Evolutionary conservation across 2,329 filamentous ascomycete species (phyloP).

Genomic region (Tolypocladium tundrense): DNA sequence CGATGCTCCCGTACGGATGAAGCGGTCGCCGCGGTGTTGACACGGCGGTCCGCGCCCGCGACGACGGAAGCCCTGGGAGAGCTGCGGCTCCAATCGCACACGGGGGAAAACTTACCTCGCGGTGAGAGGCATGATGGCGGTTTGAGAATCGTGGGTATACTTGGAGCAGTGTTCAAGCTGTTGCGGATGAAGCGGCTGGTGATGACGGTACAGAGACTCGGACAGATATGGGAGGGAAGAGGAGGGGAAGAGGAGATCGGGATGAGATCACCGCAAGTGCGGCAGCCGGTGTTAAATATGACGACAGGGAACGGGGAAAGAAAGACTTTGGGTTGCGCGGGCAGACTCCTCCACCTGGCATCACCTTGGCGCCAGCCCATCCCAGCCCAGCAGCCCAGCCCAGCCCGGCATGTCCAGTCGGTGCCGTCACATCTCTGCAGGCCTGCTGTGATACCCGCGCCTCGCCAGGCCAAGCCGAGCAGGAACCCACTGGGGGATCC

Average conservation of each 20-base stretch:
- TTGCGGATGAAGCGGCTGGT: background rate
- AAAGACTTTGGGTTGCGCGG: background rate
- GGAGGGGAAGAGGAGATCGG: background rate
- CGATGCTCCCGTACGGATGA: background rate
- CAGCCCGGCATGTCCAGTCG: background rate
- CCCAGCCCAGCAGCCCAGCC: background rate
- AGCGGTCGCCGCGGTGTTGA: conserved; percentile 5
- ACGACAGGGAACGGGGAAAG: background rate
- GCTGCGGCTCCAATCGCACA: background rate
- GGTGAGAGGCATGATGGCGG: conserved; percentile 47
- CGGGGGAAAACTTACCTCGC: conserved; percentile 33
- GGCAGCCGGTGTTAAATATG: background rate
- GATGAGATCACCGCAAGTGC: background rate
- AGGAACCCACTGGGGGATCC: background rate
- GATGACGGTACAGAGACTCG: background rate
- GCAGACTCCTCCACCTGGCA: background rate
- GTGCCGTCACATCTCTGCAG: background rate
- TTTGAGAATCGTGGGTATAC: conserved; percentile 1
- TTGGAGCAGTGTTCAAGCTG: background rate
- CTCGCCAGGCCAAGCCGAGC: background rate
- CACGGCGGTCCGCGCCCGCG: background rate
- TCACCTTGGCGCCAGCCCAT: background rate
- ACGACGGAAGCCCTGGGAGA: background rate
- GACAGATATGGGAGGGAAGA: background rate
- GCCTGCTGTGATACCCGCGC: background rate